Percentiles rank a stretch among this genome's conserved stretches.
phyloP scores from a whole-genome alignment of 23 red algal genomes.

The Cyanidioschyzon merolae region DNA sequence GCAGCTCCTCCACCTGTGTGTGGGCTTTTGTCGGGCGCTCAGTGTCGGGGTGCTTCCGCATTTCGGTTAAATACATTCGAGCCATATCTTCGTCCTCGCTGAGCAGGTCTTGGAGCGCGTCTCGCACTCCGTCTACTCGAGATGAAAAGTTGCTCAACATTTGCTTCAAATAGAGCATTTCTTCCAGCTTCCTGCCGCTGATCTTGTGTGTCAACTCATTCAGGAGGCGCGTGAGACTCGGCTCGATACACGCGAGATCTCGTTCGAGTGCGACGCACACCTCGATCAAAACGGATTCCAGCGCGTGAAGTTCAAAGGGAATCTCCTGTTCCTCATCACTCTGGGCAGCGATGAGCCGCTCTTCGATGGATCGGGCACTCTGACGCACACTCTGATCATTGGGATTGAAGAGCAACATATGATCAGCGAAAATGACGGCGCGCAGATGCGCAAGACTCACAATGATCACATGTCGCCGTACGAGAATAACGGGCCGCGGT shows the following conservation, averaged over 20 bases:
- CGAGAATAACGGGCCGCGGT: neutral
- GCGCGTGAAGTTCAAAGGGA: slow-evolving; percentile 73
- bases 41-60: slow-evolving; percentile 27
- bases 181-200: slow-evolving; percentile 41
- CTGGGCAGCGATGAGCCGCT: neutral
- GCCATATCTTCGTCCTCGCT: slow-evolving; percentile 91
- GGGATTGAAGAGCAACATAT: slow-evolving; percentile 3
- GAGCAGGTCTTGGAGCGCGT: slow-evolving; percentile 51
- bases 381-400: neutral
- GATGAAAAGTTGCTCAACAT: slow-evolving; percentile 50
- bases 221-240: slow-evolving; percentile 35
- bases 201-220: slow-evolving; percentile 22
- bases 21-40: slow-evolving; percentile 50
- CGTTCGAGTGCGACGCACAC: slow-evolving; percentile 52
- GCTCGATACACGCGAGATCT: slow-evolving; percentile 51
- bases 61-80: slow-evolving; percentile 76
- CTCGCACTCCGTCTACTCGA: slow-evolving; percentile 37
- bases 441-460: neutral
- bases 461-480: slow-evolving; percentile 2
- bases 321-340: neutral
- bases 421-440: neutral
- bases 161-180: slow-evolving; percentile 53
- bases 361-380: neutral
- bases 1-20: slow-evolving; percentile 65
- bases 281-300: slow-evolving; percentile 73